Conservation (phyloP, 2,329 filamentous ascomycete genomes). For the Colletotrichum sp. region DNA sequence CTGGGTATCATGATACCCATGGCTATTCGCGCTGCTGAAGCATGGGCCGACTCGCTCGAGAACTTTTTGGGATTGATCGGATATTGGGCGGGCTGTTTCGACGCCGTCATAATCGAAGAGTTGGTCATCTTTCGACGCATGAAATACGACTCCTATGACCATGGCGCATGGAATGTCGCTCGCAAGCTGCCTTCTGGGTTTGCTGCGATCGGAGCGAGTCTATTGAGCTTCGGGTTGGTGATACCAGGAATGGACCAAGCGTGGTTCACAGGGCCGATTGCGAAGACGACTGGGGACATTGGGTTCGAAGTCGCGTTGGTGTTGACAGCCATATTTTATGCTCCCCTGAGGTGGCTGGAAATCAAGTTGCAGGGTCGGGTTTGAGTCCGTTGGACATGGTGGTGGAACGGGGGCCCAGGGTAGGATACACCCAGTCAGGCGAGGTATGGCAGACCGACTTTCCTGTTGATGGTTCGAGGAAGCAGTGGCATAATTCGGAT, state of each 20-base stretch:
- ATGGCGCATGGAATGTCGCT: conserved; percentile 49
- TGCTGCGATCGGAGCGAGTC: conserved; percentile 47
- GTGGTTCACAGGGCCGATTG: conserved; percentile 49
- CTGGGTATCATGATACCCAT: conserved; percentile 46
- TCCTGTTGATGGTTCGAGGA: background rate
- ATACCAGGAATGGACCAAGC: conserved; percentile 47
- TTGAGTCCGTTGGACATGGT: conserved; percentile 5
- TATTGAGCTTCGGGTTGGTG: conserved; percentile 45
- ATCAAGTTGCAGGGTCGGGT: conserved; percentile 33
- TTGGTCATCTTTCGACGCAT: conserved; percentile 45
- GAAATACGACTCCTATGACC: conserved; percentile 45
- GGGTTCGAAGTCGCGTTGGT: conserved; percentile 51
- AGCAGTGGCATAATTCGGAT: background rate
- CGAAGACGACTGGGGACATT: conserved; percentile 46
- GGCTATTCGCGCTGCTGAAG: conserved; percentile 41
- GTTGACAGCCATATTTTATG: conserved; percentile 43
- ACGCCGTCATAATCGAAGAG: conserved; percentile 44
- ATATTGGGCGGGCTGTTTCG: conserved; percentile 51
- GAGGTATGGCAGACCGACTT: conserved; percentile 16
- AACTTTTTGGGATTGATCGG: conserved; percentile 50
- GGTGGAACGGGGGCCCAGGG: background rate
- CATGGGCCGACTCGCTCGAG: conserved; percentile 45
- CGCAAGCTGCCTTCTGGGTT: conserved; percentile 45
- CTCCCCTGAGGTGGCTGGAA: conserved; percentile 43
- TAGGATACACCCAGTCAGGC: background rate